Conservation (phyloP, 768 basidiomycete species). For the Boletus sp. region DNA sequence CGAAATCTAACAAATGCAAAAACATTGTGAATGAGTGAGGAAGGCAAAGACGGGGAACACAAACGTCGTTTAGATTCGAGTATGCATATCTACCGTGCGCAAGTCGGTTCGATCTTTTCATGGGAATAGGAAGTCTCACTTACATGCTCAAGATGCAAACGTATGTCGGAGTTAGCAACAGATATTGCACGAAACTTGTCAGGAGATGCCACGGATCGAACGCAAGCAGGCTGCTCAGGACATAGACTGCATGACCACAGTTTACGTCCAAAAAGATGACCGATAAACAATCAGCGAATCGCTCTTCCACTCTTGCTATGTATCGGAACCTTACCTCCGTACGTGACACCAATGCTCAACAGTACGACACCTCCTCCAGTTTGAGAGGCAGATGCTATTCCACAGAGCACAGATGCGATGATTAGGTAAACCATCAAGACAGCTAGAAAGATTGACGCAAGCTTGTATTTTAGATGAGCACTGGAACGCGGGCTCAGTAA, state of each 20-base stretch:
- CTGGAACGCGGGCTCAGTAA: conserved; percentile 9
- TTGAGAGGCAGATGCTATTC: conserved; percentile 65
- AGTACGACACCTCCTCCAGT: conserved; percentile 71
- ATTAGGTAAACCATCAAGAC: conserved; percentile 82
- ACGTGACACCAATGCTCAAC: conserved; percentile 82
- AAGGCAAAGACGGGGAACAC: conserved; percentile 6
- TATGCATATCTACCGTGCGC: conserved; percentile 65
- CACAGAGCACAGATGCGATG: conserved; percentile 76
- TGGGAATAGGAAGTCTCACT: conserved; percentile 23
- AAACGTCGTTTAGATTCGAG: conserved; percentile 79
- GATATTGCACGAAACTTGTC: conserved; percentile 86
- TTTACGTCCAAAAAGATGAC: neutral
- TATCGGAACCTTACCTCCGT: conserved; percentile 56
- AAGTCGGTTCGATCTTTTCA: conserved; percentile 18
- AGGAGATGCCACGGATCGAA: conserved; percentile 97
- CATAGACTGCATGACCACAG: conserved; percentile 51
- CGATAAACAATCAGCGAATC: neutral
- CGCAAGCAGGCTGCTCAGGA: conserved; percentile 73
- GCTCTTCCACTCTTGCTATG: neutral
- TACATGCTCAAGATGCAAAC: conserved; percentile 77
- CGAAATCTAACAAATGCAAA: conserved; percentile 53
- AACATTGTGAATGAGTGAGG: conserved; percentile 6
- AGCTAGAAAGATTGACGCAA: conserved; percentile 69
- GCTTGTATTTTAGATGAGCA: conserved; percentile 66
- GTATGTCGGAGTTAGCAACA: conserved; percentile 81